phyloP scores from a whole-genome alignment of 108 stramenopile species.

The Conticribra guillardii region DNA sequence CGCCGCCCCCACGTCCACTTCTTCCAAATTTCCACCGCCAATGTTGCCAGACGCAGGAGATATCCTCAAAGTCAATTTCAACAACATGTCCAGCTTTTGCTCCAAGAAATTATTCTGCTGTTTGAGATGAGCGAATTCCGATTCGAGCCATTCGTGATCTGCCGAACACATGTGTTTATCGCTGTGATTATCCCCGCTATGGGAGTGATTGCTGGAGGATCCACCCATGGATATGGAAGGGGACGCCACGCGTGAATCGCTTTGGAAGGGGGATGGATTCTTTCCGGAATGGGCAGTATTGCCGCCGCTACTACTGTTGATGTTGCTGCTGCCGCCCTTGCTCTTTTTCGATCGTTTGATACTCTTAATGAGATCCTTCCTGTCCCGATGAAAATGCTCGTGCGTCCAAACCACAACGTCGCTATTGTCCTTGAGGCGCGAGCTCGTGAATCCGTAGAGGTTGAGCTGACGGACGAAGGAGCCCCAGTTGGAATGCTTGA shows the following conservation, averaged over 20 bases:
- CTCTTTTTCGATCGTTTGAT: not conserved
- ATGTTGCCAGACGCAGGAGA: no score
- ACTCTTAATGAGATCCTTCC: not conserved
- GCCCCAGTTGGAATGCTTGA: slow-evolving; percentile 4
- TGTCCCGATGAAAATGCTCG: not conserved
- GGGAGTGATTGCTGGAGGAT: not conserved
- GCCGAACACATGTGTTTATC: not conserved
- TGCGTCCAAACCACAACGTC: slow-evolving; percentile 1
- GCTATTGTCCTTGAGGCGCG: not conserved
- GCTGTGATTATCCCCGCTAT: not conserved
- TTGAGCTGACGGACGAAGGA: slow-evolving; percentile 2
- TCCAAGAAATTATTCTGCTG: not conserved
- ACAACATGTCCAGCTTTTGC: slow-evolving; percentile 5
- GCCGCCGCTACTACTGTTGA: not conserved
- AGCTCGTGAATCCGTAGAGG: slow-evolving; percentile 4
- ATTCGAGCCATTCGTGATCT: slow-evolving; percentile 1
- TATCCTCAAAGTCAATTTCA: not conserved
- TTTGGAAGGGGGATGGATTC: not conserved
- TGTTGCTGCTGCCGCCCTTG: not conserved
- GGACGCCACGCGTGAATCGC: not conserved
- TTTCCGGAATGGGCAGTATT: not conserved
- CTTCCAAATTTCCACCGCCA: no score
- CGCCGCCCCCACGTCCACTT: no score
- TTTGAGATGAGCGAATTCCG: not conserved
- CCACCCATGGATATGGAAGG: not conserved